Evolutionary conservation across 169 alveolate species (phyloP).

Genomic region (Cryptosporidium tyzzeri): DNA sequence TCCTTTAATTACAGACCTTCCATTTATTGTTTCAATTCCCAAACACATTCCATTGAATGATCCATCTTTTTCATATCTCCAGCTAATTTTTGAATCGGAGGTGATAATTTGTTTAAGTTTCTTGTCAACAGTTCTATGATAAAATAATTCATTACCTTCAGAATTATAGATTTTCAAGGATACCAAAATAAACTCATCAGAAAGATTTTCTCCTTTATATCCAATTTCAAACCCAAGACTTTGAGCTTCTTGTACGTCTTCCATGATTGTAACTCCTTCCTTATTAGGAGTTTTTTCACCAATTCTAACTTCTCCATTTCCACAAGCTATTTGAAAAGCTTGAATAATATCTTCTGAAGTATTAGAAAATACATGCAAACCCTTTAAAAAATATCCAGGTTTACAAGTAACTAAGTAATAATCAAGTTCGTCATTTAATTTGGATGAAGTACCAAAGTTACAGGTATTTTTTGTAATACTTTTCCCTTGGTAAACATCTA

Average conservation of each 20-base stretch:
- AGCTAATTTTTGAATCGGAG: conserved; percentile 15
- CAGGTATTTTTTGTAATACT: conserved; percentile 28
- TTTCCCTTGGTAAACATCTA: conserved; percentile 62
- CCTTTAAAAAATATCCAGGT: conserved; percentile 62
- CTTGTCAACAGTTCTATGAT: conserved; percentile 44
- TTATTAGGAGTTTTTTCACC: conserved; percentile 43
- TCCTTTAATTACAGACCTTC: conserved; percentile 11
- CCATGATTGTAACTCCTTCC: conserved; percentile 26
- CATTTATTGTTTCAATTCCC: conserved; percentile 28
- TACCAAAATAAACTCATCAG: conserved; percentile 24
- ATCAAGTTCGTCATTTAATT: conserved; percentile 24
- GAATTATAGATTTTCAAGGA: conserved; percentile 15
- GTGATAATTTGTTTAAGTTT: conserved; percentile 27
- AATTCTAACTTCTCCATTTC: conserved; percentile 55
- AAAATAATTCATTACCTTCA: background rate
- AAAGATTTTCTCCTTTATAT: conserved; percentile 17
- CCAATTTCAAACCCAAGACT: conserved; percentile 60
- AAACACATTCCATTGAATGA: conserved; percentile 66
- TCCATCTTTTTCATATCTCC: conserved; percentile 29
- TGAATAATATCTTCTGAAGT: conserved; percentile 38
- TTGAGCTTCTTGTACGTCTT: conserved; percentile 29
- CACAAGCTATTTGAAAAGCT: conserved; percentile 57
- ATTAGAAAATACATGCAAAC: conserved; percentile 18
- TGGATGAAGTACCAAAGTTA: conserved; percentile 16
- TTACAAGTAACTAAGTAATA: conserved; percentile 48